Evolutionary conservation across 257 asterid species (phyloP).

Genomic region (Plantago elongata): DNA sequence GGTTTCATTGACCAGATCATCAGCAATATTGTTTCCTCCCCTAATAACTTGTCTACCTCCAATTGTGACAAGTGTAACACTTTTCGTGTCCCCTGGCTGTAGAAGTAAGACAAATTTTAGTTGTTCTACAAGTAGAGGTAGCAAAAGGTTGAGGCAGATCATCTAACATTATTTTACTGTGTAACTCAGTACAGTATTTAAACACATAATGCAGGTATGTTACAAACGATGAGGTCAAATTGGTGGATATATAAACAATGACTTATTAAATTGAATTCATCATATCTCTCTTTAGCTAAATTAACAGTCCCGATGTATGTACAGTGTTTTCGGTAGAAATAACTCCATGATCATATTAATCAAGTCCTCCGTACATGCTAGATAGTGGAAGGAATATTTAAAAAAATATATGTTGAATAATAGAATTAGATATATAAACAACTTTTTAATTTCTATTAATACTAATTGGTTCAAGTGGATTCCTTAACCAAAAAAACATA

Average conservation of each 20-base stretch:
- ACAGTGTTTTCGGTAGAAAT: conserved; percentile 8
- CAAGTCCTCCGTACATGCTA: conserved; percentile 9
- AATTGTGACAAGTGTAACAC: conserved; percentile 75
- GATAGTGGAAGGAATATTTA: conserved; percentile 20
- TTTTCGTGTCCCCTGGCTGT: conserved; percentile 97
- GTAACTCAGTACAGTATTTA: conserved; percentile 5
- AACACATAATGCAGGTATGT: conserved; percentile 12
- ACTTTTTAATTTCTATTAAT: conserved; percentile 7
- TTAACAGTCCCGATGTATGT: conserved; percentile 3
- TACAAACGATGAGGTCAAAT: conserved; percentile 3
- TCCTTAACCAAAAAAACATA: neutral
- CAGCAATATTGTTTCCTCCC: conserved; percentile 84
- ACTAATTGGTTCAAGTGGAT: conserved; percentile 13
- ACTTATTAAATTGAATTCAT: neutral
- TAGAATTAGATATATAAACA: neutral
- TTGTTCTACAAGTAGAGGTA: conserved; percentile 3
- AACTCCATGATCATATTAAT: conserved; percentile 11
- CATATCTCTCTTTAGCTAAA: conserved; percentile 9
- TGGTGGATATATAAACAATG: neutral
- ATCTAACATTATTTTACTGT: neutral
- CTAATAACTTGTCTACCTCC: conserved; percentile 70
- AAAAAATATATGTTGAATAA: neutral
- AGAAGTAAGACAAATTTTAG: conserved; percentile 19
- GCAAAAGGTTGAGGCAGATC: conserved; percentile 18
- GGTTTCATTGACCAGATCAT: conserved; percentile 51